Base-by-base conservation (phyloP, 2,329 filamentous ascomycete species). In the Paracamarosporium sp. region DNA sequence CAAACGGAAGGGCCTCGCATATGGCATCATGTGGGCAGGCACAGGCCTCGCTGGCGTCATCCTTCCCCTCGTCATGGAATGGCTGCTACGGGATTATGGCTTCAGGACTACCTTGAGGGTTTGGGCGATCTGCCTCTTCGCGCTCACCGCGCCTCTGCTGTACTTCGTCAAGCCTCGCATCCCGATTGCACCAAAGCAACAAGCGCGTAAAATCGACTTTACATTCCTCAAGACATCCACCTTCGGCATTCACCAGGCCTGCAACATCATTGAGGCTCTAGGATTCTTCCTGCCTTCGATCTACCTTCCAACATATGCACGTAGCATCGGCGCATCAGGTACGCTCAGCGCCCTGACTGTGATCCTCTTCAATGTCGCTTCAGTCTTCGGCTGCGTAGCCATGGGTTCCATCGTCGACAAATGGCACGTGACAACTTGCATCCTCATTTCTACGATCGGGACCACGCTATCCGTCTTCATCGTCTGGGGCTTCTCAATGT, bases 21-120 rank as follows among this genome's bases (percentile, higher is more conserved):
- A 85, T 64, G 88, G 88, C n/a, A 81, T 87, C 50, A 86, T 89
- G 81, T 88, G 84, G 82, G 67, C 67, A 13, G 69, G 67, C 5
- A 68, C 66, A n/a, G 82, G 81, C 1, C 62, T 79, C 2, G 77
- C 77, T 0, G 81, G 81, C 9, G 73, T 79, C 11, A 59, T 79
- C 12, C 73, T 83, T 59, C 81, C 81, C 0, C 63, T 82, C 11
- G 59, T 78, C 7, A 63, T 82, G 24, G 70, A 80, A 55, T 73
- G 66, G 30, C 64, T 82, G 12, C 63, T 82, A 8, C 59, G 65
- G 22, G 60, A 54, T 4, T 77, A 75, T 55, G 79, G 80, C 41
- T 81, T 76, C 59, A 71, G 71, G 5, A 79, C 74, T 0, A 79
- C 81, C 2, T 66, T 80, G 11, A 69, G 77, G 12, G 70, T 77